A percentile compares a stretch with the other conserved stretches of the same genome.
Conservation (phyloP, 2,329 filamentous ascomycete genomes). For the Xylariaceae sp. region DNA sequence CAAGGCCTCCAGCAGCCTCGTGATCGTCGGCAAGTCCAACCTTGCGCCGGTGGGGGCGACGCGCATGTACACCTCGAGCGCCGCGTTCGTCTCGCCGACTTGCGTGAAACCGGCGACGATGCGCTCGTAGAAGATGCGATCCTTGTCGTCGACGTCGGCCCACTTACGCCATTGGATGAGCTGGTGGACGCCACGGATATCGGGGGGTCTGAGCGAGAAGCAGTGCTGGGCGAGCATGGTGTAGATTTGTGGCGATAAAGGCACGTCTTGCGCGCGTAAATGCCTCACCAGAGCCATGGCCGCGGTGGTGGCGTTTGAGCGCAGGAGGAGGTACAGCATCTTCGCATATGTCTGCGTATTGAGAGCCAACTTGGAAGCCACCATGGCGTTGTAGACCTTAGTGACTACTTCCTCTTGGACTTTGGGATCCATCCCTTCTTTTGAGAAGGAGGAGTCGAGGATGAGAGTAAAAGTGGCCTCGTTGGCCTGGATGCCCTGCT, state of each 20-base stretch:
- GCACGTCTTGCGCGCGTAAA: conserved; percentile 50
- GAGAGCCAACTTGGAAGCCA: conserved; percentile 49
- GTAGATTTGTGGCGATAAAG: conserved; percentile 61
- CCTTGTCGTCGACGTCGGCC: conserved; percentile 31
- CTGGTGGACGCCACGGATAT: conserved; percentile 53
- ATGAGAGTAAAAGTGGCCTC: conserved; percentile 69
- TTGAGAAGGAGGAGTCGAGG: conserved; percentile 52
- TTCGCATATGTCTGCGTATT: conserved; percentile 63
- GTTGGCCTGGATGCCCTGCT: conserved; percentile 51
- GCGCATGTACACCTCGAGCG: conserved; percentile 44
- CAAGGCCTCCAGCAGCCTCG: conserved; percentile 36
- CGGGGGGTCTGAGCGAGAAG: conserved; percentile 53
- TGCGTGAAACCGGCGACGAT: conserved; percentile 59
- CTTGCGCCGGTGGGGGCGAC: conserved; percentile 37
- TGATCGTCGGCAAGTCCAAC: conserved; percentile 39
- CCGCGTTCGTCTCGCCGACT: conserved; percentile 44
- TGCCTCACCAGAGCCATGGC: conserved; percentile 57
- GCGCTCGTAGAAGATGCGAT: conserved; percentile 42
- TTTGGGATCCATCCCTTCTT: conserved; percentile 32
- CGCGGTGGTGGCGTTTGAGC: conserved; percentile 40
- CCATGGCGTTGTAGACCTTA: conserved; percentile 53
- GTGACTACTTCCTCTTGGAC: conserved; percentile 50
- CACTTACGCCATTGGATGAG: conserved; percentile 48
- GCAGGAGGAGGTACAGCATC: conserved; percentile 60
- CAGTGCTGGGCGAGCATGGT: conserved; percentile 67